Evolutionary conservation across 345 rosid genomes (phyloP).

Genomic region (Corchorus capsularis): DNA sequence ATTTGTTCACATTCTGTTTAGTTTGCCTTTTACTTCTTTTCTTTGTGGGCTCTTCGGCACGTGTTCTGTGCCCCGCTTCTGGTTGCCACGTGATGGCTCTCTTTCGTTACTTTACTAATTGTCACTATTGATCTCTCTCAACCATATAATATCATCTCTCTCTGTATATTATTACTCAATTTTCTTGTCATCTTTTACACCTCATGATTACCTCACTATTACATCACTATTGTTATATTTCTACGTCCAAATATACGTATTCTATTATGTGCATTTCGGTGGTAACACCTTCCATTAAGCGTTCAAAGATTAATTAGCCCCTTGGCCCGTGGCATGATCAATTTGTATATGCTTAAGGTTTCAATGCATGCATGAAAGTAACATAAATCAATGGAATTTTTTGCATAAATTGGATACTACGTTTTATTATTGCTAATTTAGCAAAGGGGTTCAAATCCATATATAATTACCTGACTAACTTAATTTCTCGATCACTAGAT

Average conservation of each 20-base stretch:
- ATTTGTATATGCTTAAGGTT: too few relatives aligned
- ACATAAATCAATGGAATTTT: not conserved
- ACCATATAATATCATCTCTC: not conserved
- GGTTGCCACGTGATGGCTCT: not conserved
- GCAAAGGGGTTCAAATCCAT: too few relatives aligned
- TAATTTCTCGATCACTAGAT: too few relatives aligned
- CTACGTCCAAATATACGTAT: not conserved
- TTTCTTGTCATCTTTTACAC: conserved; percentile 1
- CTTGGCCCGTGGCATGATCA: too few relatives aligned
- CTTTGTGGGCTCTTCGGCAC: too few relatives aligned
- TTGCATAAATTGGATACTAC: not conserved
- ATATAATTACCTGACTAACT: too few relatives aligned
- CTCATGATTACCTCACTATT: conserved; percentile 3
- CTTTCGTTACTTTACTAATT: not conserved
- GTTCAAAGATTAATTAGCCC: not conserved
- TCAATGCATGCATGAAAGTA: not conserved
- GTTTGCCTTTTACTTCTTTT: too few relatives aligned
- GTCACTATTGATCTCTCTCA: not conserved
- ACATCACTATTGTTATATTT: conserved; percentile 1
- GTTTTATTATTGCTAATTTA: not conserved
- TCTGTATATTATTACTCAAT: not conserved
- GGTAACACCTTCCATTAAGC: not conserved
- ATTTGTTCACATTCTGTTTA: too few relatives aligned
- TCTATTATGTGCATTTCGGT: not conserved
- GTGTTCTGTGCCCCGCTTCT: conserved; percentile 1